Evolutionary conservation across 306 rosid species (phyloP).

Genomic region (Pyrus betulifolia): DNA sequence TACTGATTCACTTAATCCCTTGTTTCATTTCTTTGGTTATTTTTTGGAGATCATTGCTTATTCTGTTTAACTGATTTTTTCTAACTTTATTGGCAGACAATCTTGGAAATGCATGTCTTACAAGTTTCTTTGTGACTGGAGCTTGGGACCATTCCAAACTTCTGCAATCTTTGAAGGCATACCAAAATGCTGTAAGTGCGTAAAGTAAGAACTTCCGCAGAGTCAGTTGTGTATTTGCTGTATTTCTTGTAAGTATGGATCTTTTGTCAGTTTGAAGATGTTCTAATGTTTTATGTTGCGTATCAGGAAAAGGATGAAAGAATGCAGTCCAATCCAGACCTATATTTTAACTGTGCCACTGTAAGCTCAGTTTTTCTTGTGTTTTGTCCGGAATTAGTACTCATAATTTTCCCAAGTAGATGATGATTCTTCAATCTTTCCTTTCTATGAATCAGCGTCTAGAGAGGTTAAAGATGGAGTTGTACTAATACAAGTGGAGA

Average conservation of each 20-base stretch:
- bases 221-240: not conserved
- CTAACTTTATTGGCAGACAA: constrained; percentile 52
- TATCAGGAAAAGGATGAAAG: constrained; percentile 86
- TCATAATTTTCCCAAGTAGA: not conserved
- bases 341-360: constrained; percentile 75
- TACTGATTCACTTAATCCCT: not conserved
- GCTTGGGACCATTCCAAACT: constrained; percentile 89
- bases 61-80: not conserved
- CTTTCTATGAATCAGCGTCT: not conserved
- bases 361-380: constrained; percentile 40
- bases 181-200: constrained; percentile 90
- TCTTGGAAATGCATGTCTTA: constrained; percentile 91
- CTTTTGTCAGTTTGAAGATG: constrained; percentile 10
- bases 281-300: constrained; percentile 29
- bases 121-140: constrained; percentile 86
- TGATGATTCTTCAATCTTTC: not conserved
- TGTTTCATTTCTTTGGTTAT: not conserved
- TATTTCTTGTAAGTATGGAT: constrained; percentile 6
- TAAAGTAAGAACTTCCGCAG: constrained; percentile 25
- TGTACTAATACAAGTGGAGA: not conserved
- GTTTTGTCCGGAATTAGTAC: not conserved
- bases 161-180: constrained; percentile 81
- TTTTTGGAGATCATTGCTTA: not conserved
- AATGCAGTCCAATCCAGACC: constrained; percentile 82
- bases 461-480: not conserved